Conservation (phyloP, 2,329 filamentous ascomycete genomes). For the Diaporthe citrichinensis region DNA sequence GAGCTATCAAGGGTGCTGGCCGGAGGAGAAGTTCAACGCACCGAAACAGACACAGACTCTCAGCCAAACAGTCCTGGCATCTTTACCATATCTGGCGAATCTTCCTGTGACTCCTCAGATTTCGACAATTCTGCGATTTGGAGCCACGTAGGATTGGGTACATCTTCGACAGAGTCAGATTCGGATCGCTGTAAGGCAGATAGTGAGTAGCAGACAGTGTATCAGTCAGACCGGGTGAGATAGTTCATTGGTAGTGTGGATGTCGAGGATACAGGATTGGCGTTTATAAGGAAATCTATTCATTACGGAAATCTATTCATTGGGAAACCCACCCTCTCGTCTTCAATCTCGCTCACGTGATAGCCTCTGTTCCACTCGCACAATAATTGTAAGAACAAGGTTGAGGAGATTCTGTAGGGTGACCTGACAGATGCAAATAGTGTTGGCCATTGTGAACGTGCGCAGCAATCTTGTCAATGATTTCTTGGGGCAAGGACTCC, state of each 20-base stretch:
- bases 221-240: neutral
- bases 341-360: too few relatives aligned
- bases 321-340: too few relatives aligned
- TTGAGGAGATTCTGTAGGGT: neutral
- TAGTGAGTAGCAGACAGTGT: neutral
- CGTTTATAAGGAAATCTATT: neutral
- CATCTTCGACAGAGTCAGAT: neutral
- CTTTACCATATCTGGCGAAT: neutral
- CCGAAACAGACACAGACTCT: neutral
- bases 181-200: neutral
- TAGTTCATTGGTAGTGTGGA: neutral
- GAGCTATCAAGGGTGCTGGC: neutral
- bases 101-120: neutral
- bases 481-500: neutral
- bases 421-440: neutral
- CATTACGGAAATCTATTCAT: too few relatives aligned
- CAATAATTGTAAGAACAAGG: too few relatives aligned
- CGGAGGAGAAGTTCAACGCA: neutral
- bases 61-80: neutral
- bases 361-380: too few relatives aligned
- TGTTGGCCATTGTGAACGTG: neutral
- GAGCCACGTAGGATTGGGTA: neutral
- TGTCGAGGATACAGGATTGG: neutral
- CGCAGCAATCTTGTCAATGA: constrained; percentile 1
- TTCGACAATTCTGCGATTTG: neutral